Percentiles rank a stretch among this genome's conserved stretches.
These are phyloP conservation scores for Oryza punctata DNA, from an alignment of 176 grass and related monocot genomes.

Conservation along the genomic window DNA sequence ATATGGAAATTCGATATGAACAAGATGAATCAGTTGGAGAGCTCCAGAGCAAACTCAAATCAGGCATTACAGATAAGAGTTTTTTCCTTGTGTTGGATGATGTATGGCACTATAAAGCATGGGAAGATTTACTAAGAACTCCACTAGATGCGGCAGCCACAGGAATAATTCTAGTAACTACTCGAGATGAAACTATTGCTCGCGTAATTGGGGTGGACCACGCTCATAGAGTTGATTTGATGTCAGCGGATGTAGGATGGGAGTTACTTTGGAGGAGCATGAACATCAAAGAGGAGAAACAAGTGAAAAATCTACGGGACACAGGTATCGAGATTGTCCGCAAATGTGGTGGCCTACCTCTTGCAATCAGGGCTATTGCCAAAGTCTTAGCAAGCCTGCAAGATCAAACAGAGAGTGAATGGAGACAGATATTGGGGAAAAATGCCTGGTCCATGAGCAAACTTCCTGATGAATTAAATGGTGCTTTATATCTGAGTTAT, in stretches of 20 bases:
- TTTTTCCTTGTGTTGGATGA: conserved; percentile 52
- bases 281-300: conserved; percentile 27
- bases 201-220: background rate
- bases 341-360: conserved; percentile 50
- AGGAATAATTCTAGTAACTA: conserved; percentile 38
- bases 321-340: conserved; percentile 22
- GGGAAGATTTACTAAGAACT: conserved; percentile 31
- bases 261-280: conserved; percentile 41
- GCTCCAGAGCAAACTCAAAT: background rate
- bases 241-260: conserved; percentile 32
- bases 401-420: conserved; percentile 18
- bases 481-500: conserved; percentile 53
- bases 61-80: background rate
- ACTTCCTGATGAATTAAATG: conserved; percentile 17
- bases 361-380: conserved; percentile 43
- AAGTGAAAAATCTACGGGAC: conserved; percentile 11
- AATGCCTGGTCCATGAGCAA: conserved; percentile 39
- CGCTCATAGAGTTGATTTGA: conserved; percentile 40
- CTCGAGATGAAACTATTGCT: conserved; percentile 32
- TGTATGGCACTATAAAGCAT: conserved; percentile 35
- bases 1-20: background rate
- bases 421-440: conserved; percentile 22
- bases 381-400: conserved; percentile 10
- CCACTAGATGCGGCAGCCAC: conserved; percentile 22
- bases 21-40: conserved; percentile 24